These are phyloP conservation scores for Epichloe baconii DNA, from an alignment of 2,329 filamentous ascomycete species.

Conservation along the genomic window DNA sequence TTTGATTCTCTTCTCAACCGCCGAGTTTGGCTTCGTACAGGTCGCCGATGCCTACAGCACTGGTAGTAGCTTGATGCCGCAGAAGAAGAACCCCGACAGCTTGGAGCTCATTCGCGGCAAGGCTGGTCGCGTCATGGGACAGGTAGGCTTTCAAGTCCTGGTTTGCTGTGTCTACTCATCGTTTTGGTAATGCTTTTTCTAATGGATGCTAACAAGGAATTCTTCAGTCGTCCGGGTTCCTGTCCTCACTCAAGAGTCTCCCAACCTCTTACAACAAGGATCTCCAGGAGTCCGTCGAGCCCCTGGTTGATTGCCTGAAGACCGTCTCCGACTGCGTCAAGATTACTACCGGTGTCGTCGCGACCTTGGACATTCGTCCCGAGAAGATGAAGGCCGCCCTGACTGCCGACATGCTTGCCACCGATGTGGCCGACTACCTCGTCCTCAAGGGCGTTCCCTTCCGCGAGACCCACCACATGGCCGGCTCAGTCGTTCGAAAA, in stretches of 20 bases:
- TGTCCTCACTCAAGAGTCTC: slow-evolving; percentile 2
- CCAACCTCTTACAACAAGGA: slow-evolving; percentile 4
- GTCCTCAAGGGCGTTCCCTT: slow-evolving; percentile 7
- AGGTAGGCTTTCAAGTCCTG: slow-evolving; percentile 1
- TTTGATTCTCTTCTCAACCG: not conserved
- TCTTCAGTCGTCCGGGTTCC: not conserved
- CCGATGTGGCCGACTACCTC: slow-evolving; percentile 8
- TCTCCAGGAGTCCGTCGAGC: not conserved
- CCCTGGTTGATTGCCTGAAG: not conserved
- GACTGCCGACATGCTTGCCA: slow-evolving; percentile 7
- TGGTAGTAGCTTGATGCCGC: slow-evolving; percentile 1
- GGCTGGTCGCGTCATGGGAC: slow-evolving; percentile 13
- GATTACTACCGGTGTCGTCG: not conserved
- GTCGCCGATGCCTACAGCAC: slow-evolving; percentile 1
- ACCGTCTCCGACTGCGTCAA: slow-evolving; percentile 1
- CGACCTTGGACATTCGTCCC: slow-evolving; percentile 1
- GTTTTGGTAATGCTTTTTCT: not conserved
- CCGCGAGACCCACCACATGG: slow-evolving; percentile 8
- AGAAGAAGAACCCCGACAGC: slow-evolving; percentile 10
- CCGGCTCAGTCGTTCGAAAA: slow-evolving; percentile 5
- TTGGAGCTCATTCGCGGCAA: slow-evolving; percentile 17
- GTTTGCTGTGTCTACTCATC: not conserved
- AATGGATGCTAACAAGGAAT: not conserved
- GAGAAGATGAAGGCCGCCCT: slow-evolving; percentile 6
- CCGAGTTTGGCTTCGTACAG: slow-evolving; percentile 1